Evolutionary conservation across 768 basidiomycete species (phyloP).

Genomic region (Gymnopilus junonius): DNA sequence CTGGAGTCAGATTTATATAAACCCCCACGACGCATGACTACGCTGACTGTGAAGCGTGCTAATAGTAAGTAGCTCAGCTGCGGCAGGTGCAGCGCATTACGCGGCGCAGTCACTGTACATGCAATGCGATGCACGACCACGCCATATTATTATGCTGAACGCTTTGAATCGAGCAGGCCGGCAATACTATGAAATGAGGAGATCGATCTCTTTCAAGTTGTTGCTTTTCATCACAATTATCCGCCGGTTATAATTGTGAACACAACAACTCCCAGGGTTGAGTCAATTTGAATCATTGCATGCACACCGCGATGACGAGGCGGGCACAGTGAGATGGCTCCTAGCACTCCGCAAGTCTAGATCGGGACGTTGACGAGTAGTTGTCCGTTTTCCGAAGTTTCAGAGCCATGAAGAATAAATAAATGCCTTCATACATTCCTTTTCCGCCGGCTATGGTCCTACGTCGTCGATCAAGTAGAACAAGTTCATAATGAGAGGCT

Average conservation of each 20-base stretch:
- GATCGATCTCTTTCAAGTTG: background rate
- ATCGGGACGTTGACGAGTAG: background rate
- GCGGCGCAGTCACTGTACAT: background rate
- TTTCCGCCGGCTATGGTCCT: background rate
- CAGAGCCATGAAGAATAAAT: background rate
- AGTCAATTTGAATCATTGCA: background rate
- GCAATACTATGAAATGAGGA: conserved; percentile 4
- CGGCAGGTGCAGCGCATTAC: background rate
- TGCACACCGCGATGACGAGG: background rate
- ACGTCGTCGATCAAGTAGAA: background rate
- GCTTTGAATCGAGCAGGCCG: too few relatives aligned
- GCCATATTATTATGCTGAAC: background rate
- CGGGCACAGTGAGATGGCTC: background rate
- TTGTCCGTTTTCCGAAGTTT: background rate
- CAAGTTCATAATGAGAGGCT: background rate
- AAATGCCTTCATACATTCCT: background rate
- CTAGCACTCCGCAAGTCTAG: background rate
- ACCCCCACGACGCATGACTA: background rate
- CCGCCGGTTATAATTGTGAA: background rate
- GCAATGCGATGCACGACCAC: background rate
- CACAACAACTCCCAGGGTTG: background rate
- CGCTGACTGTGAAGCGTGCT: background rate
- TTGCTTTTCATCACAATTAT: background rate
- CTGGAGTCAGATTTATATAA: background rate
- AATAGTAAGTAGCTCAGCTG: background rate